phyloP scores from a whole-genome alignment of 441 rosid genomes.

The Dalechampia spathulata region DNA sequence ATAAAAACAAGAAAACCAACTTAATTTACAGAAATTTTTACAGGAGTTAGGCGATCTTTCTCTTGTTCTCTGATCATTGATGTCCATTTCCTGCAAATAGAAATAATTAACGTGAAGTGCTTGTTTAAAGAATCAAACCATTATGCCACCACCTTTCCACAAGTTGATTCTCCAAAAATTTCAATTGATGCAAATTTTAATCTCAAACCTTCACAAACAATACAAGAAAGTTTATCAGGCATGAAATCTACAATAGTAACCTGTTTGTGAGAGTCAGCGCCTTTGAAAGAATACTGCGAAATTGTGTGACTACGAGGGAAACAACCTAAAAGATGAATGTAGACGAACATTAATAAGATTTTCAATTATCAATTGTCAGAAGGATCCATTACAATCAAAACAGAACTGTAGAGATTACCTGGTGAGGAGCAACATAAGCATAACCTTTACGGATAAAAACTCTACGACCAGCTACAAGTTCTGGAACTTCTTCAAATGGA shows the following conservation, averaged over 20 bases:
- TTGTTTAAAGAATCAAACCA: neutral
- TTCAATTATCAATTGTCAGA: neutral
- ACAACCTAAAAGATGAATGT: constrained; percentile 14
- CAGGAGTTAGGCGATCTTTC: constrained; percentile 79
- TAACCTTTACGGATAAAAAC: constrained; percentile 61
- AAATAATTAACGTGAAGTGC: neutral
- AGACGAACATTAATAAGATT: neutral
- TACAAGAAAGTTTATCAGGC: constrained; percentile 5
- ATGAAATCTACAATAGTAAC: constrained; percentile 24
- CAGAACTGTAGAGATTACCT: constrained; percentile 3
- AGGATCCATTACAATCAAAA: neutral
- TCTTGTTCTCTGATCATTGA: constrained; percentile 68
- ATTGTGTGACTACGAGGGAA: constrained; percentile 69
- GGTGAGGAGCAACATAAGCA: constrained; percentile 59
- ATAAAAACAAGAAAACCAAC: neutral
- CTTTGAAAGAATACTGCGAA: constrained; percentile 71
- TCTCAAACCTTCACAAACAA: constrained; percentile 13
- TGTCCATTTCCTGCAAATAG: constrained; percentile 71
- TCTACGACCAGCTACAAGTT: constrained; percentile 77
- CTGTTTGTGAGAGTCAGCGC: constrained; percentile 83
- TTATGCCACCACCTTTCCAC: too few relatives aligned
- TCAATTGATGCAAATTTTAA: neutral
- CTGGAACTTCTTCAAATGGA: constrained; percentile 97
- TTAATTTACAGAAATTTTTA: constrained; percentile 26
- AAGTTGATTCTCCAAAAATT: too few relatives aligned